These are phyloP conservation scores for Barnettozyma hawaiiensis DNA, from an alignment of 1,139 yeast genomes.

Conservation along the genomic window DNA sequence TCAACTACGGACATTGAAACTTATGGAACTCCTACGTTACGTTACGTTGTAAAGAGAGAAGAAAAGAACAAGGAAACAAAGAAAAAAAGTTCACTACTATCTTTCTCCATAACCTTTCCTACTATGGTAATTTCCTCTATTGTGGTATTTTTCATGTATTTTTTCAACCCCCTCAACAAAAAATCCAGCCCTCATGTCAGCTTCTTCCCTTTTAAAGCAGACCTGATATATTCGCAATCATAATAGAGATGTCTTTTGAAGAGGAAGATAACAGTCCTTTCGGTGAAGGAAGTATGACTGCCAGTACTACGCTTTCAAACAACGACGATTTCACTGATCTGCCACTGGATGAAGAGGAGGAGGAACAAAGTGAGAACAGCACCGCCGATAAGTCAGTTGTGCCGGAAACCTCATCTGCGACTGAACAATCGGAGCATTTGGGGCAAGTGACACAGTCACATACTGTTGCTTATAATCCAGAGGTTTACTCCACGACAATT, in stretches of 20 bases:
- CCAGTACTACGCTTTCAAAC: constrained; percentile 3
- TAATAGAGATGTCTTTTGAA: constrained; percentile 15
- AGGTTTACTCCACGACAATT: constrained; percentile 12
- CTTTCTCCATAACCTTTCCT: background rate
- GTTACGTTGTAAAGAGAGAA: too few species aligned
- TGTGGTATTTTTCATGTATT: background rate
- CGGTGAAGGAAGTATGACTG: constrained; percentile 28
- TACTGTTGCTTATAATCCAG: constrained; percentile 24
- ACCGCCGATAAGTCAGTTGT: constrained; percentile 14
- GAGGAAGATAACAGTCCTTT: constrained; percentile 54
- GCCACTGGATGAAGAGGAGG: constrained; percentile 21
- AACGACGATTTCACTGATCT: constrained; percentile 26
- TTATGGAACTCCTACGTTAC: too few species aligned
- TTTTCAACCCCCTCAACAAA: too few species aligned
- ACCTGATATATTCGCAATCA: background rate
- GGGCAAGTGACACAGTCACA: constrained; percentile 1
- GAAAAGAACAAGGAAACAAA: too few species aligned
- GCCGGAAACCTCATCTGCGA: constrained; percentile 2
- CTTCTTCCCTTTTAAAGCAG: background rate
- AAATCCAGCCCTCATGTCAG: too few species aligned
- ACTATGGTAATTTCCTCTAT: background rate
- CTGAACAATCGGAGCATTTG: background rate
- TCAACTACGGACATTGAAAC: background rate
- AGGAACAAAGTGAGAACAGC: constrained; percentile 4
- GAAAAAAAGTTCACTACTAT: background rate